Conservation (phyloP, 345 rosid genomes). For the Capsella bursapastoris region DNA sequence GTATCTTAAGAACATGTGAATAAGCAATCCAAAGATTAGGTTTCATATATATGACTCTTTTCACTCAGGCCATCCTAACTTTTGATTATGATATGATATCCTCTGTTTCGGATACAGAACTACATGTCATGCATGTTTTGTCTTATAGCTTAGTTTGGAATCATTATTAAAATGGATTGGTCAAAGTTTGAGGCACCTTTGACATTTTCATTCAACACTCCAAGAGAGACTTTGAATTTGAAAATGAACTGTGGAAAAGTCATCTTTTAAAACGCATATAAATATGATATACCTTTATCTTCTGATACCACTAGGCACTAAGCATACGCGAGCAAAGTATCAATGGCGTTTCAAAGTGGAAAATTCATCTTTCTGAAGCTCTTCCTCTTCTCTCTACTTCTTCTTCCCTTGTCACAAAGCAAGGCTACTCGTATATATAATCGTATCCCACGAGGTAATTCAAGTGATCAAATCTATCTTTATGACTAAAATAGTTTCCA, state of each 20-base stretch:
- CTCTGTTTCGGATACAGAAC: background rate
- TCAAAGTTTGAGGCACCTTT: background rate
- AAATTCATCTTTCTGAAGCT: slow-evolving; percentile 16
- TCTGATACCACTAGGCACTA: slow-evolving; percentile 7
- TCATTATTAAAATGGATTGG: background rate
- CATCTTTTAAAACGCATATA: slow-evolving; percentile 24
- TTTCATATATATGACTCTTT: background rate
- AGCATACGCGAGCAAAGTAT: slow-evolving; percentile 7
- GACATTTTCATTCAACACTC: slow-evolving; percentile 16
- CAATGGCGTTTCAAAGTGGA: slow-evolving; percentile 17
- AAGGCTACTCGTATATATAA: slow-evolving; percentile 22
- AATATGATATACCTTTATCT: background rate
- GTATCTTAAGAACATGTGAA: background rate
- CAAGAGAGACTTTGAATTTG: slow-evolving; percentile 14
- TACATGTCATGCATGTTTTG: background rate
- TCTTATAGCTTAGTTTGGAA: background rate
- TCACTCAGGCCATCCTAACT: background rate
- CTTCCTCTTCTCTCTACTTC: slow-evolving; percentile 28
- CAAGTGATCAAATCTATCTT: background rate
- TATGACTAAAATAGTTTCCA: slow-evolving; percentile 7
- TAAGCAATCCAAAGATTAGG: slow-evolving; percentile 2
- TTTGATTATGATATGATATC: background rate
- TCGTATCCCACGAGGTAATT: slow-evolving; percentile 28
- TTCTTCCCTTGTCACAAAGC: slow-evolving; percentile 29
- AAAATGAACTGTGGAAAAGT: slow-evolving; percentile 22